These are phyloP conservation scores for Pichia sp. DNA, from an alignment of 1,139 yeast species.

Conservation along the genomic window DNA sequence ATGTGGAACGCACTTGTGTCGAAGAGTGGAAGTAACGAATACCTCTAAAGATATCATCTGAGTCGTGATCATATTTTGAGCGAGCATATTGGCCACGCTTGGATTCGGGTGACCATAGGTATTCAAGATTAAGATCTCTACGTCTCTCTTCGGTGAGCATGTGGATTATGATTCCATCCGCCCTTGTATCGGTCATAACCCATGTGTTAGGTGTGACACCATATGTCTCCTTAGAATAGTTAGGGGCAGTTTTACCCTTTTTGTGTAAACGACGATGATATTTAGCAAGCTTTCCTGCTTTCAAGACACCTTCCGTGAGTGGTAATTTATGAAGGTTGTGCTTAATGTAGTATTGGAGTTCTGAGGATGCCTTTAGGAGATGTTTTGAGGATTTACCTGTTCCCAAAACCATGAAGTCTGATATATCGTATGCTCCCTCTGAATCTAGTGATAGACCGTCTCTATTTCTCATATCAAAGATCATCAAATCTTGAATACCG, in stretches of 20 bases:
- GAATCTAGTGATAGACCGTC: conserved; percentile 27
- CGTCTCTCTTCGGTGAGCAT: conserved; percentile 67
- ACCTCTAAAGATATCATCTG: conserved; percentile 44
- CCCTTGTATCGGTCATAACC: conserved; percentile 68
- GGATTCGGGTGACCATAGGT: conserved; percentile 44
- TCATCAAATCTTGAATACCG: conserved; percentile 54
- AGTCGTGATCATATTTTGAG: conserved; percentile 16
- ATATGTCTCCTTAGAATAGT: conserved; percentile 47
- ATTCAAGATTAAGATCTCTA: conserved; percentile 59
- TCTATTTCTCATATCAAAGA: conserved; percentile 48
- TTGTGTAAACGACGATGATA: conserved; percentile 55
- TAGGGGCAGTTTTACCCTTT: conserved; percentile 46
- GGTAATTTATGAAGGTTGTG: conserved; percentile 37
- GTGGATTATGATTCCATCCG: conserved; percentile 62
- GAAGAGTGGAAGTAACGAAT: conserved; percentile 36
- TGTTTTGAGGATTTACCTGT: conserved; percentile 79
- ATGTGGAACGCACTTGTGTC: background rate
- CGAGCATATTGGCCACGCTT: no score
- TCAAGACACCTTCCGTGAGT: conserved; percentile 63
- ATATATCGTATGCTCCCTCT: conserved; percentile 35
- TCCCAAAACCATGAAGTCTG: conserved; percentile 54
- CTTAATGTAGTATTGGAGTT: conserved; percentile 44
- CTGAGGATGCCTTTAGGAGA: conserved; percentile 61
- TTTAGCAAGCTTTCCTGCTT: conserved; percentile 50
- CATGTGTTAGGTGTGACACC: conserved; percentile 62